Conservation (phyloP, 148 eudicot genomes). For the Rhododendron vialii region DNA sequence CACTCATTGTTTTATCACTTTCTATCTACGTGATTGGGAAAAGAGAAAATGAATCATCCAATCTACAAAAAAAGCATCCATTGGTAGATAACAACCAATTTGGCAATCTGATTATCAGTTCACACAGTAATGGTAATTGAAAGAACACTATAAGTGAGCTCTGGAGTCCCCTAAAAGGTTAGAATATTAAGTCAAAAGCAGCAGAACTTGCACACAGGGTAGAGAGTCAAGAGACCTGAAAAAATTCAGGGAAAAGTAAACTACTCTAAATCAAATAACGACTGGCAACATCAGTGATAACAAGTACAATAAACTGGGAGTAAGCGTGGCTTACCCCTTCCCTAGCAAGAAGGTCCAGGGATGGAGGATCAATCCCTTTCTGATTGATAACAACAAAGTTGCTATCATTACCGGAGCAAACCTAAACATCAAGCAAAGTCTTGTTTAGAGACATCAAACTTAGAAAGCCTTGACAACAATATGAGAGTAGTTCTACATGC, state of each 20-base stretch:
- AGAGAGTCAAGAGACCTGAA: background rate
- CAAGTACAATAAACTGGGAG: background rate
- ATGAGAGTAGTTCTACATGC: background rate
- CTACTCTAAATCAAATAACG: background rate
- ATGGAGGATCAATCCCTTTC: slow-evolving; percentile 97
- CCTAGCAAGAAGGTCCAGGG: slow-evolving; percentile 86
- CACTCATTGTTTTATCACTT: background rate
- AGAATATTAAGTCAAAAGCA: background rate
- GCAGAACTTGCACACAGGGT: background rate
- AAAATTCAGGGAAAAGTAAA: background rate
- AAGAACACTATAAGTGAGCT: background rate
- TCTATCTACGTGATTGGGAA: background rate
- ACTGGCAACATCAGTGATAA: background rate
- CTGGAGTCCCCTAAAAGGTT: background rate
- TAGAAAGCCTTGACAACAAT: background rate
- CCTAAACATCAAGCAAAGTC: slow-evolving; percentile 36
- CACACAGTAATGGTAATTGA: background rate
- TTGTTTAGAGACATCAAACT: background rate
- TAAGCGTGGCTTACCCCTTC: slow-evolving; percentile 65
- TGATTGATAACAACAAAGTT: slow-evolving; percentile 89
- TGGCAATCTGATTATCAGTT: background rate
- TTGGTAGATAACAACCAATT: background rate
- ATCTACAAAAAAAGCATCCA: background rate
- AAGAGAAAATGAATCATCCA: background rate
- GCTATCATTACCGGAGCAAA: slow-evolving; percentile 66